Base-by-base conservation (phyloP, 768 basidiomycete species). In the Termitomyces sp. region DNA sequence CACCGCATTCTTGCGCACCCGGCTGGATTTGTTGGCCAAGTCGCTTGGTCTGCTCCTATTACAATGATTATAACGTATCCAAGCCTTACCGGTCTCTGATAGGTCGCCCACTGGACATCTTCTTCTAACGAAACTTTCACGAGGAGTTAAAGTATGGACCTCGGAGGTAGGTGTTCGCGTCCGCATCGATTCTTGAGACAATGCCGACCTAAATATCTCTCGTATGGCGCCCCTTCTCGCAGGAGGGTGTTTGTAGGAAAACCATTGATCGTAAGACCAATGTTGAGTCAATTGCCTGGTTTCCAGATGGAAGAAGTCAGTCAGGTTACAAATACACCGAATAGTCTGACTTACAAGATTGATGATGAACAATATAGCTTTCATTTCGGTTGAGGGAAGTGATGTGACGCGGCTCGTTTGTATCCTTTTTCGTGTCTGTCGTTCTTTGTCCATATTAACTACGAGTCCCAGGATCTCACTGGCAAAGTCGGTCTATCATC, bases 11-110 rank as follows among this genome's bases (percentile, higher is more conserved):
- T 90, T 19, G 83, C 83, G 0, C 87, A 89, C 63, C 73, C 84
- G 5, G 78, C 81, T 59, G 85, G 85, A n/a, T 88, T 89, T 67
- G 83, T 88, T 33, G 81, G 83, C 35, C 87, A 89, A 68, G 87
- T 89, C 33, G 87, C 86, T 31, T 91, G 88, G 86, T 49, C 38
- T 33, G 43, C 40, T 37, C 14, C 15, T 17, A 53, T n/a, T 37
- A 9, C 26, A 17, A 15, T 38, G 37, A 14, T 38, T 12, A n/a
- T 26, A 40, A 9, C 7, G 4, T 28, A 6, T 28, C 6, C 11
- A 31, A 48, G 30, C 46, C 42, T 49, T 49, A 48, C 19, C 45
- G 23, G 56, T 23, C 6, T 40, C 31, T 11, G 41, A 19, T 55
- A 85, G 84, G 86, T 86, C 86, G 15, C 86, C 87, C 0, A 78